Evolutionary conservation across 2,329 filamentous ascomycete species (phyloP).

Genomic region (Fusarium nanum): DNA sequence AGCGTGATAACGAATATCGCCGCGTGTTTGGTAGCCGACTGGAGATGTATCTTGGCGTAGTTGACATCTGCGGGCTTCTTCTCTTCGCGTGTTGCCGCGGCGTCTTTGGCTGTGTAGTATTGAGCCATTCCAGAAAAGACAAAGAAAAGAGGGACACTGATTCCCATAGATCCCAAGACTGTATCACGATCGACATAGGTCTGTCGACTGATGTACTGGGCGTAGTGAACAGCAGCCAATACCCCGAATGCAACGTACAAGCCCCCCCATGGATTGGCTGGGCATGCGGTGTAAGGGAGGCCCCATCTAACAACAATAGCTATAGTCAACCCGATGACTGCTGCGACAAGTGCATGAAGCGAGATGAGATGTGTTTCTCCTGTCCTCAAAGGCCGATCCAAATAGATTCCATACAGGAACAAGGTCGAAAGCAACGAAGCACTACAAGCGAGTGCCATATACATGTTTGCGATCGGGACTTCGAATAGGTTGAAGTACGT

Average conservation of each 20-base stretch:
- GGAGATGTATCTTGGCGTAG: slow-evolving; percentile 13
- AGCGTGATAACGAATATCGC: slow-evolving; percentile 19
- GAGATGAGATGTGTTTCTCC: slow-evolving; percentile 21
- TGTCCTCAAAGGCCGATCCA: slow-evolving; percentile 10
- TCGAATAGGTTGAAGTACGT: slow-evolving; percentile 12
- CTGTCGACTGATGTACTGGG: not conserved
- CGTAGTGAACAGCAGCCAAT: slow-evolving; percentile 7
- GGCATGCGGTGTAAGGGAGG: slow-evolving; percentile 4
- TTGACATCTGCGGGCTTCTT: slow-evolving; percentile 1
- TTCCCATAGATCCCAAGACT: slow-evolving; percentile 27
- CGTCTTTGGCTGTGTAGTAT: slow-evolving; percentile 32
- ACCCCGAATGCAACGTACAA: slow-evolving; percentile 33
- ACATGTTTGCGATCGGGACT: slow-evolving; percentile 34
- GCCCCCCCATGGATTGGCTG: slow-evolving; percentile 36
- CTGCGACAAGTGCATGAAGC: slow-evolving; percentile 21
- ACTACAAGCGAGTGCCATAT: slow-evolving; percentile 31
- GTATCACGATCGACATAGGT: not conserved
- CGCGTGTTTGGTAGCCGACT: slow-evolving; percentile 14
- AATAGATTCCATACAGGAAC: slow-evolving; percentile 36
- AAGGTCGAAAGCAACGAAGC: slow-evolving; percentile 28
- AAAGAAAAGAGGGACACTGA: slow-evolving; percentile 38
- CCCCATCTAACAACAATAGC: slow-evolving; percentile 15
- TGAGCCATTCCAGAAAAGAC: slow-evolving; percentile 32
- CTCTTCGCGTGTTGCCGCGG: slow-evolving; percentile 2
- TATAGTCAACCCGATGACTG: slow-evolving; percentile 31